These are phyloP conservation scores for Wickerhamiella azyma DNA, from an alignment of 805 yeast genomes.

Conservation along the genomic window DNA sequence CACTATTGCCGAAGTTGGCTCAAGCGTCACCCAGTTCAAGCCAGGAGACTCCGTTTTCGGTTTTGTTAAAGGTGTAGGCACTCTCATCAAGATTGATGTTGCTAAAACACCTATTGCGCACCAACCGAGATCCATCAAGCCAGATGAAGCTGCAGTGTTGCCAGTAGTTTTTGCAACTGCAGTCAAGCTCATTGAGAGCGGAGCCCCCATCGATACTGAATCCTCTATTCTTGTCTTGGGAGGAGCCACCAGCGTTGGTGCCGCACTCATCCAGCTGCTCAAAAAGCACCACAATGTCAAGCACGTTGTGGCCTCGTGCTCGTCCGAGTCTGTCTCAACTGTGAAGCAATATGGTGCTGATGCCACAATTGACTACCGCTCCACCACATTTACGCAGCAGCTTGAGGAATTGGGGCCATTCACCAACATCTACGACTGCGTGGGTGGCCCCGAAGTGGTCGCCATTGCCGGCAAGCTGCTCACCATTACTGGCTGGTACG, in stretches of 20 bases:
- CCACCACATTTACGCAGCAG: not conserved
- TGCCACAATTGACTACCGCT: conserved; percentile 27
- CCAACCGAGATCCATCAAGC: conserved; percentile 35
- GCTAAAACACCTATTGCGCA: conserved; percentile 33
- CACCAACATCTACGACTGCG: conserved; percentile 51
- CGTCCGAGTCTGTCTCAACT: conserved; percentile 33
- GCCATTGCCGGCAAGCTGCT: conserved; percentile 31
- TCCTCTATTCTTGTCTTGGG: conserved; percentile 48
- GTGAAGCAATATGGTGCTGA: conserved; percentile 43
- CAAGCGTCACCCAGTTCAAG: conserved; percentile 27
- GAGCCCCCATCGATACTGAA: conserved; percentile 26
- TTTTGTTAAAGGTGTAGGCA: not conserved
- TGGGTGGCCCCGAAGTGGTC: conserved; percentile 43
- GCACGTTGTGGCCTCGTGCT: conserved; percentile 42
- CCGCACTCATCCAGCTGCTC: conserved; percentile 41
- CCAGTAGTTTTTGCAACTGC: conserved; percentile 59
- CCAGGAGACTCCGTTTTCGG: conserved; percentile 61
- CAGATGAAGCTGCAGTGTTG: conserved; percentile 50
- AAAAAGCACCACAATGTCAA: conserved; percentile 35
- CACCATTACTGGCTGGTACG: conserved; percentile 35
- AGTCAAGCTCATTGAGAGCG: conserved; percentile 26
- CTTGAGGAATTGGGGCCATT: conserved; percentile 23
- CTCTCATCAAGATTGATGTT: not conserved
- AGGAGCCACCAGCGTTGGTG: conserved; percentile 61
- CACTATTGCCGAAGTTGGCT: conserved; percentile 41